Evolutionary conservation across 768 basidiomycete species (phyloP), one percentile per base, ranked within the genome.

Genomic region (Harrya chromipes): DNA sequence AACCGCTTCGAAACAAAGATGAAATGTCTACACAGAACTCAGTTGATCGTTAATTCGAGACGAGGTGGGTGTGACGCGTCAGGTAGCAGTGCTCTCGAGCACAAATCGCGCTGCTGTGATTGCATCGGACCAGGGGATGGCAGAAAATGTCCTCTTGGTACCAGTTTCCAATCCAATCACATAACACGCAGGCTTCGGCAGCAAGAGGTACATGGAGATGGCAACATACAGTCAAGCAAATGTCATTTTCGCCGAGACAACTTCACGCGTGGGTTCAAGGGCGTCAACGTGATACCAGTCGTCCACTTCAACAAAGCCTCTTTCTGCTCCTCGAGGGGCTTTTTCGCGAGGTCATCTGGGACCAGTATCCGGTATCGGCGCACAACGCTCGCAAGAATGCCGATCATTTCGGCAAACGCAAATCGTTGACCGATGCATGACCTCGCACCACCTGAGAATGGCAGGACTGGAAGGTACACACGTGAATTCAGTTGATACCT

Each of bases 361-460:
- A 77, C 62, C 0, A 64, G 58, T 20, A 80, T 62, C 49, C 70
- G 61, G 57, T 76, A 80, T 31, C 55, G 65, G 20, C 72, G 70
- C 4, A 74, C 68, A 37, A 80, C 55, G 39, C 67, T 70, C 10
- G 79, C 73, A 29, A 80, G 62, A 47, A 77, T 62, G 37, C 73
- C 72, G 1, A 71, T 53, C 40, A 64, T 69, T 55, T 78, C 75
- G 4, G 72, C 63, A 4, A 72, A 54, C 1, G 78, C 73, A 42
- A 80, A 78, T 4, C 74, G 72, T 47, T 77, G 74, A 0, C 79
- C 80, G 23, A 81, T 73, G 52, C 78, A 79, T 20, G 67, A 70
- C 16, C 78, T 68, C 1, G 71, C 63, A 13, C 80, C 78, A 0
- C 59, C 63, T 6, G 74, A 73, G 58, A 81, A 81, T 0, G 75